Evolutionary conservation across 257 asterid genomes (phyloP).

Genomic region (Cordia subcordata): DNA sequence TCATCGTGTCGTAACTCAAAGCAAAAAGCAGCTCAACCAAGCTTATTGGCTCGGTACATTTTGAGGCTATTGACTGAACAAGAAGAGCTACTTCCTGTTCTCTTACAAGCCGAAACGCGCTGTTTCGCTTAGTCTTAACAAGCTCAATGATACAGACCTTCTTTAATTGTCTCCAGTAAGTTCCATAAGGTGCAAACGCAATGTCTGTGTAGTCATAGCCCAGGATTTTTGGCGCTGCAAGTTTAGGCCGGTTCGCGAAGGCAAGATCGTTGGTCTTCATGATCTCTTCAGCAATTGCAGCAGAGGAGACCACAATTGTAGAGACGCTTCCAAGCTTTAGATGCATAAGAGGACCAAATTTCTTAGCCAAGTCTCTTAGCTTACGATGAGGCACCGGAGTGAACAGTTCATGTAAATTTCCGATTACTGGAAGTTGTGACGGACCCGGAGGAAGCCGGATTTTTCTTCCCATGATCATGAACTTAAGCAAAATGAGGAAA

Average conservation of each 20-base stretch:
- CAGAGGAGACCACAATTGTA: constrained; percentile 12
- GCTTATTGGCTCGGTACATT: background rate
- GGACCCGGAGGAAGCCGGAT: constrained; percentile 14
- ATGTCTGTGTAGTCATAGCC: constrained; percentile 16
- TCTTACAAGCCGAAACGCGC: constrained; percentile 6
- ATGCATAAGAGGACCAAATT: constrained; percentile 23
- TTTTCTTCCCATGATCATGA: background rate
- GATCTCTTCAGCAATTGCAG: constrained; percentile 14
- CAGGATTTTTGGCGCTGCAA: background rate
- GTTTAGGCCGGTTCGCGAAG: constrained; percentile 15
- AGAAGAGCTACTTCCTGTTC: constrained; percentile 13
- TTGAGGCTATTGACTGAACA: constrained; percentile 1
- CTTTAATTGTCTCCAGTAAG: constrained; percentile 23
- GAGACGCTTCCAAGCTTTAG: constrained; percentile 16
- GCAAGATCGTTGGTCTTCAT: constrained; percentile 21
- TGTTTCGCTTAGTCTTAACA: constrained; percentile 10
- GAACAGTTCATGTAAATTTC: constrained; percentile 10
- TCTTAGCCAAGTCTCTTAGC: constrained; percentile 10
- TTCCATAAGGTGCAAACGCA: constrained; percentile 21
- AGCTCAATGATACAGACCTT: constrained; percentile 20
- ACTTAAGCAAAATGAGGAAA: too few relatives aligned
- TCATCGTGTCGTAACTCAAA: background rate
- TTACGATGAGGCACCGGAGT: constrained; percentile 8
- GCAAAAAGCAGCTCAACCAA: constrained; percentile 9
- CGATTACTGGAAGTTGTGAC: constrained; percentile 13